Conservation (phyloP, 108 stramenopile genomes). For the Chaetoceros muelleri region DNA sequence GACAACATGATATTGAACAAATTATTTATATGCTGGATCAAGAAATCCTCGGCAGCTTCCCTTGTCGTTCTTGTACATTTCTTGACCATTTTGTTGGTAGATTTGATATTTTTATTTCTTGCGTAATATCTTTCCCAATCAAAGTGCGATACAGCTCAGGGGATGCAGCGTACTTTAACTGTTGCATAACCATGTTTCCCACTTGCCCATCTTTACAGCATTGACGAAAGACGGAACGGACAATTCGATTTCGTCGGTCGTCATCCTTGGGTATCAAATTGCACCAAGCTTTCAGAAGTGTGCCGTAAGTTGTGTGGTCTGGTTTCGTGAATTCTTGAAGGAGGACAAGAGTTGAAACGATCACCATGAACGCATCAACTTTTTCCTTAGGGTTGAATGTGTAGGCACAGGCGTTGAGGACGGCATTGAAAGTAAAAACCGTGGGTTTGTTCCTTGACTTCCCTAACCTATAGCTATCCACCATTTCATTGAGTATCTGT, state of each 20-base stretch:
- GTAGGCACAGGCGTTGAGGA: constrained; percentile 74
- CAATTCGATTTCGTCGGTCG: constrained; percentile 33
- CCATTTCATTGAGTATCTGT: constrained; percentile 45
- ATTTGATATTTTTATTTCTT: constrained; percentile 35
- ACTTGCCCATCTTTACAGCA: constrained; percentile 52
- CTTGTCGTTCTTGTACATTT: constrained; percentile 54
- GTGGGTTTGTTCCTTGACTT: constrained; percentile 39
- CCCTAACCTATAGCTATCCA: constrained; percentile 31
- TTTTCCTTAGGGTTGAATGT: constrained; percentile 40
- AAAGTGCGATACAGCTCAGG: constrained; percentile 25
- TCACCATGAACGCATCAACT: constrained; percentile 48
- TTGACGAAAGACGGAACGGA: constrained; percentile 43
- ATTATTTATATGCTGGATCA: too few species aligned
- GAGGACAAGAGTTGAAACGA: constrained; percentile 36
- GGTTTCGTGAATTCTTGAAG: constrained; percentile 36
- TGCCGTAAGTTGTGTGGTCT: constrained; percentile 72
- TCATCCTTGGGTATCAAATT: constrained; percentile 59
- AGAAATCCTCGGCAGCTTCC: too few species aligned
- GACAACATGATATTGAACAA: too few species aligned
- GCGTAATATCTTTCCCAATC: constrained; percentile 25
- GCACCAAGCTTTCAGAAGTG: constrained; percentile 58
- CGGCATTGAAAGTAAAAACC: constrained; percentile 56
- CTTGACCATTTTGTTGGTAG: constrained; percentile 51
- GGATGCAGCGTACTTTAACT: constrained; percentile 30
- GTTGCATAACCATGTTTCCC: constrained; percentile 56